These are phyloP conservation scores for Chenopodium berlandieri DNA, from an alignment of 148 eudicot species.

Conservation along the genomic window DNA sequence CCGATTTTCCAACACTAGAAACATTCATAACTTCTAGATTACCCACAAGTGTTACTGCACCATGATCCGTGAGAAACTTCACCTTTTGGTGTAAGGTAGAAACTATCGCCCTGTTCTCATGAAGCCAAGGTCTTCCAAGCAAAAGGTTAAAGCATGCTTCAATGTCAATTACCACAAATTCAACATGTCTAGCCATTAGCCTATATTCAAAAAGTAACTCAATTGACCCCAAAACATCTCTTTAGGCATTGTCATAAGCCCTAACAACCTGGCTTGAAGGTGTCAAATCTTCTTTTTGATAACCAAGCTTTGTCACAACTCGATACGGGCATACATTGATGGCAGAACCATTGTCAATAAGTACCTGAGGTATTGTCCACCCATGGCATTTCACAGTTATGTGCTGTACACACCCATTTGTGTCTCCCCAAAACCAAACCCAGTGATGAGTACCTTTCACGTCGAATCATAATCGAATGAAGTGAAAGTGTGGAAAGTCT, in stretches of 20 bases:
- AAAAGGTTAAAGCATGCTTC: neutral
- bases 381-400: neutral
- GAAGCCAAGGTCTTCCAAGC: neutral
- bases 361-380: neutral
- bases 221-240: neutral
- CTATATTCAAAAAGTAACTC: neutral
- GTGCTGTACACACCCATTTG: neutral
- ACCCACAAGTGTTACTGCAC: neutral
- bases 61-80: neutral
- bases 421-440: too few species aligned
- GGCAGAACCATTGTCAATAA: neutral
- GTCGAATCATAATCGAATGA: too few species aligned
- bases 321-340: neutral
- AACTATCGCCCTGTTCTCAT: neutral
- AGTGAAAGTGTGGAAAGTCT: too few species aligned
- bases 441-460: too few species aligned
- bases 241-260: neutral
- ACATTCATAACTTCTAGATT: neutral
- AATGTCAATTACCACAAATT: constrained; percentile 7
- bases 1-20: neutral
- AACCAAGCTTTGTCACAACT: neutral
- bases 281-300: neutral
- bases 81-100: constrained; percentile 13
- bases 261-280: neutral
- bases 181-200: neutral